Base-by-base conservation (phyloP, 768 basidiomycete species). In the Vararia minispora region DNA sequence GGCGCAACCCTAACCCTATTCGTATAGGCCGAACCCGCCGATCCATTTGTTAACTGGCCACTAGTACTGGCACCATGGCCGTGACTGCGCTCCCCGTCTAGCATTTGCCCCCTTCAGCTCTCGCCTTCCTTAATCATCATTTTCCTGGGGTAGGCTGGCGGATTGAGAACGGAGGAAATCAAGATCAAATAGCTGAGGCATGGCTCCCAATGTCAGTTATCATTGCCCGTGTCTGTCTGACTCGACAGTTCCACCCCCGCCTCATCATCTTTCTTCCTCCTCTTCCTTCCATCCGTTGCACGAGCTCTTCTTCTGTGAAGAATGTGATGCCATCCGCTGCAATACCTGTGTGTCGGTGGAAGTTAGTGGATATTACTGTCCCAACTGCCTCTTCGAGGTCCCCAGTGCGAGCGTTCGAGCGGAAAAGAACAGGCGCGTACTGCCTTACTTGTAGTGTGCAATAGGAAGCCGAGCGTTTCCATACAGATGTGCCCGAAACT, bases 351-450 rank as follows among this genome's bases (percentile, higher is more conserved):
- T 94, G 2, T 72, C 79, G 6, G 67, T 89, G 30, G 95, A 99
- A 73, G 85, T 98, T 56, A 86, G 88, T 55, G 88, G 87, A 29
- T 99, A 98, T 58, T 97, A 89, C 58, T 99, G 95, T 56, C 95
- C 95, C 23, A 92, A 94, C 57, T 99, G 95, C 58, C 68, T 97
- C 13, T 99, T 98, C 58, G 95, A 99, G 56, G 95, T 99, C 9
- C 94, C 95, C 1, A 90, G 83, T 55, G 95, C 95, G 2, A 95
- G 90, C 51, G 95, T 99, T n/a, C 71, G 95, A 39, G 90, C 86
- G 10, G 95, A 99, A 61, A 94, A 91, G 71, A 97, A 95, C 53
- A 72, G 92, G 94, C 87, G 46, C 49, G 61, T 45, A 25, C 38
- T 26, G 17, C 10, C 17, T 22, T 21, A 26, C 3, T n/a, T 39